A percentile compares a stretch with the other conserved stretches of the same genome.
Evolutionary conservation across 1,139 yeast genomes (phyloP).

Genomic region (Hanseniaspora gamundiae): DNA sequence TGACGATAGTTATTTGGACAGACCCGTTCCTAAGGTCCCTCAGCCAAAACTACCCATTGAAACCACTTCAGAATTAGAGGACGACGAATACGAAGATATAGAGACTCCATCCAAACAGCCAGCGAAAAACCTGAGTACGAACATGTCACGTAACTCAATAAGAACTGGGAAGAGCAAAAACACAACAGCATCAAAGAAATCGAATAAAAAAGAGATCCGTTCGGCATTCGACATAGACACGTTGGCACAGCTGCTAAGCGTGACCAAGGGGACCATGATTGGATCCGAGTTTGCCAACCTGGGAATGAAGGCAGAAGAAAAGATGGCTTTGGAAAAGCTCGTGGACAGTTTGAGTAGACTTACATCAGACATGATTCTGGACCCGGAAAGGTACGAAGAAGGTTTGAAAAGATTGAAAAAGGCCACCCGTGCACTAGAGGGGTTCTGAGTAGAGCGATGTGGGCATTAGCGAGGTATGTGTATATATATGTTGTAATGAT

Average conservation of each 20-base stretch:
- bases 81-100: not conserved
- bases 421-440: conserved; percentile 41
- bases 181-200: not conserved
- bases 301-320: conserved; percentile 66
- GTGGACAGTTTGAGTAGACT: conserved; percentile 75
- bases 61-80: not conserved
- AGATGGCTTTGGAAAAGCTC: conserved; percentile 67
- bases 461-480: not conserved
- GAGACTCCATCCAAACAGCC: not conserved
- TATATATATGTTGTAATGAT: not conserved
- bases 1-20: conserved; percentile 11
- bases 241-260: conserved; percentile 43
- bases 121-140: not conserved
- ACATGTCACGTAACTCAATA: not conserved
- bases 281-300: conserved; percentile 53
- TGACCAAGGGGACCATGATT: conserved; percentile 39
- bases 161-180: not conserved
- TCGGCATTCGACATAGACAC: conserved; percentile 48
- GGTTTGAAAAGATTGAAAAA: conserved; percentile 8
- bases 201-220: conserved; percentile 22
- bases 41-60: not conserved
- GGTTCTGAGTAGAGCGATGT: conserved; percentile 31
- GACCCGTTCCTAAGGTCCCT: conserved; percentile 16
- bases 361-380: conserved; percentile 81
- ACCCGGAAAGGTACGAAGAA: conserved; percentile 64